A percentile compares a stretch with the other conserved stretches of the same genome.
phyloP scores from a whole-genome alignment of 2,329 filamentous ascomycete genomes.

The Neonectria coccinea region DNA sequence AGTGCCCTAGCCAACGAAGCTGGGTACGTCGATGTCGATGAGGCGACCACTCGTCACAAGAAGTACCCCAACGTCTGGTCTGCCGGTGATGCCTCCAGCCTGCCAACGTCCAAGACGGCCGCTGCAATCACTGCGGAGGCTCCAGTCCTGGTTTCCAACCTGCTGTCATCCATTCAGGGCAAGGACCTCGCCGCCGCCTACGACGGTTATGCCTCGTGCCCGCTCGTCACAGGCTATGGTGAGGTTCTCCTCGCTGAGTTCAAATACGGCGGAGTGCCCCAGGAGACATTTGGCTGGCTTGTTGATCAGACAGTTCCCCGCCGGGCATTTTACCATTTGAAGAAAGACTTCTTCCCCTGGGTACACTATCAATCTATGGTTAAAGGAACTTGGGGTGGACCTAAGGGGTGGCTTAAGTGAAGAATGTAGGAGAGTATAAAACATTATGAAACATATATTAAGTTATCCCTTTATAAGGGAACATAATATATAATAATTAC shows the following conservation, averaged over 20 bases:
- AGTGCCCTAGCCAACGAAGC: slow-evolving; percentile 66
- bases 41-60: slow-evolving; percentile 63
- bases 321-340: slow-evolving; percentile 70
- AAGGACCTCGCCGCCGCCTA: slow-evolving; percentile 58
- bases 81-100: slow-evolving; percentile 66
- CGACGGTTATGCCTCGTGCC: slow-evolving; percentile 69
- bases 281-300: slow-evolving; percentile 70
- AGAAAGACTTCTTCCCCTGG: slow-evolving; percentile 77
- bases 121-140: slow-evolving; percentile 65
- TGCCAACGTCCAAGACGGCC: slow-evolving; percentile 69
- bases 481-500: too few relatives aligned
- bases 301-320: slow-evolving; percentile 69
- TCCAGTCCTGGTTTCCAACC: slow-evolving; percentile 62
- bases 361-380: slow-evolving; percentile 71
- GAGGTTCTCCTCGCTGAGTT: slow-evolving; percentile 75
- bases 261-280: slow-evolving; percentile 72
- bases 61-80: slow-evolving; percentile 70
- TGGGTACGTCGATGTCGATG: slow-evolving; percentile 69
- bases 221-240: slow-evolving; percentile 66
- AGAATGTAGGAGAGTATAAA: background rate
- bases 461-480: too few relatives aligned
- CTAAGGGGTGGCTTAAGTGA: slow-evolving; percentile 60
- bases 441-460: too few relatives aligned
- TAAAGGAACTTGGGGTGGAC: slow-evolving; percentile 72
- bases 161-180: slow-evolving; percentile 60